Evolutionary conservation across 2,329 filamentous ascomycete species (phyloP), one percentile per base, ranked within the genome.

Genomic region (Alternaria postmessia): DNA sequence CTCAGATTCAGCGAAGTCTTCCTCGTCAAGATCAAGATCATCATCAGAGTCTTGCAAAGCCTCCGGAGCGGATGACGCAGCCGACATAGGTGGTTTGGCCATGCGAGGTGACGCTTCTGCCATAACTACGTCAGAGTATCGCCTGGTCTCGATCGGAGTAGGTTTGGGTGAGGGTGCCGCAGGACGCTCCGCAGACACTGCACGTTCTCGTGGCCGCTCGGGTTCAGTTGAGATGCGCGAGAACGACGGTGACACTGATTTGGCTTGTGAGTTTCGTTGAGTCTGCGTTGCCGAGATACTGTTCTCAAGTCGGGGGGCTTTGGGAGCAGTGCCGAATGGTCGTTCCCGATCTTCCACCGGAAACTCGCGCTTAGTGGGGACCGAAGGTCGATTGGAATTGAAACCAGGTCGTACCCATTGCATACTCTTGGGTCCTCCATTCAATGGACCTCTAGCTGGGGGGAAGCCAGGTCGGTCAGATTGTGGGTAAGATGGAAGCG

Each of bases 301-400:
- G n/a, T 57, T 62, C 30, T 78, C 75, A 24, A 78, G 63, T 51
- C 70, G 74, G 9, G 76, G 76, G 3, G 75, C 75, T 57, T 78
- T 78, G 1, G 71, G 75, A 7, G 63, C 64, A 22, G 64, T 71
- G 28, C 73, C 74, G 49, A 76, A 75, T 1, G 70, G 39, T 48
- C 75, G 66, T 8, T 79, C 78, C 39, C 78, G 81, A 54, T 84
- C 82, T 32, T 83, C 81, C 9, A 71, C 74, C 20, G 76, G 74
- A 34, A 75, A 72, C 59, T 84, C 82, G 30, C 82, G 75, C 64
- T 84, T 84, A 0, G 77, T 78, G 12, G 82, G 82, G 5, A 83
- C 67, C 6, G 69, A 73, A 46, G 72, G 48, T 32, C 75, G 70
- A 57, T 70, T 65, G 4, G 76, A 68, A 34, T 76, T 67, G 7